Evolutionary conservation across 225 moss, liverwort and hornwort species (phyloP), one percentile per base, ranked within the genome.

Genomic region (Thuidium tamariscinum): DNA sequence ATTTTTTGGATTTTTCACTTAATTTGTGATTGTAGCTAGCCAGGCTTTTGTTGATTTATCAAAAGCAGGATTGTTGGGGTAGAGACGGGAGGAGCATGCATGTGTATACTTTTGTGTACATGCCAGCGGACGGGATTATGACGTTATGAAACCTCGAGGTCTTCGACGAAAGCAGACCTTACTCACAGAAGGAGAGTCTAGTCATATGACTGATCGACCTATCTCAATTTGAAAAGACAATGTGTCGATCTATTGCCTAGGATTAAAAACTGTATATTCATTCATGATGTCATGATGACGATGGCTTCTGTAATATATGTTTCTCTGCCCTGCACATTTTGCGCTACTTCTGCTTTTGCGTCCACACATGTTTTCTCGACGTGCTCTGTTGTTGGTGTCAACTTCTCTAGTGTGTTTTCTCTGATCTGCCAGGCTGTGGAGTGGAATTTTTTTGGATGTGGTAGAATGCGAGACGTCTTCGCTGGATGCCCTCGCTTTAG

Each of bases 231-330:
- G 74, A 82, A 86, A 71, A 81, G 89, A 89, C 87, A 89, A 79
- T 80, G 86, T 86, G 91, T 88, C 89, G 89, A 90, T 90, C 91
- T 86, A 88, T 87, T 92, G 91, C 89, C 88, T 90, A 92, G 91
- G 88, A 90, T 86, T 86, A 83, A 88, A 83, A 87, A 83, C 86
- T 92, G 89, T 90, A 92, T 20, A 90, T 92, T 92, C 91, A 92
- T 92, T 92, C 89, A 90, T 92, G 91, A 90, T 91, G 89, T 91
- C 89, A 89, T 91, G 86, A 83, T 86, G 89, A 86, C 83, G 86
- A 84, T 90, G 91, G 91, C 86, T 91, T 92, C 86, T 92, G 91
- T 92, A 92, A 92, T 92, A 92, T 92, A 92, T 85, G 91, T 89
- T 80, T 86, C 88, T 86, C 88, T 86, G 81, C 88, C 89, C 91